These are phyloP conservation scores for Magnaporthales sp. DNA, from an alignment of 2,329 filamentous ascomycete genomes.

Conservation along the genomic window DNA sequence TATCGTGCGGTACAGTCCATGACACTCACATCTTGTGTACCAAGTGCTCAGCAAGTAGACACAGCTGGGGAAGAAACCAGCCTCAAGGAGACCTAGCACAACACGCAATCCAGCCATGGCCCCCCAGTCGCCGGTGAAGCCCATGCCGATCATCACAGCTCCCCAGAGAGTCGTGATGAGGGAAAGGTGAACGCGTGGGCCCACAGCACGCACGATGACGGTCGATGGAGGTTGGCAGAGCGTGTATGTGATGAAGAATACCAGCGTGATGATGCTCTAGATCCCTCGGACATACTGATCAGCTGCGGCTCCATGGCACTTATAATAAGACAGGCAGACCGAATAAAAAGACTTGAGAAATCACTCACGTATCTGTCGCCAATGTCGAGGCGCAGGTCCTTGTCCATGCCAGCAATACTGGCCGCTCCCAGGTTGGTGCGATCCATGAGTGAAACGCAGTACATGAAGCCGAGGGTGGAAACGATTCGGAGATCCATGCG, in stretches of 20 bases:
- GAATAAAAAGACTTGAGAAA: slow-evolving; percentile 1
- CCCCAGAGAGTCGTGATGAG: slow-evolving; percentile 52
- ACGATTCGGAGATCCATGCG: slow-evolving; percentile 61
- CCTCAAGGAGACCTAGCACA: slow-evolving; percentile 55
- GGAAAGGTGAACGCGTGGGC: slow-evolving; percentile 48
- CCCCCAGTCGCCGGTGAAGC: slow-evolving; percentile 45
- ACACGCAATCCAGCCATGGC: slow-evolving; percentile 46
- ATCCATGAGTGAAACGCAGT: slow-evolving; percentile 72
- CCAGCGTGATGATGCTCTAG: slow-evolving; percentile 56
- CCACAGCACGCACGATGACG: slow-evolving; percentile 57
- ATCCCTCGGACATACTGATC: neutral
- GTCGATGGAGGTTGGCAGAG: slow-evolving; percentile 65
- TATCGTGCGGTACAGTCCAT: neutral
- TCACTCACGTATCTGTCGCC: slow-evolving; percentile 35
- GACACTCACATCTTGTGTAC: slow-evolving; percentile 54
- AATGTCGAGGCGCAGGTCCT: slow-evolving; percentile 33
- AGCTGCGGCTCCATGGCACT: neutral
- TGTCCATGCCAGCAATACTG: slow-evolving; percentile 56
- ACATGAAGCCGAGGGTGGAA: slow-evolving; percentile 54
- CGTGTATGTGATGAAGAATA: slow-evolving; percentile 69
- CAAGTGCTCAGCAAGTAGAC: slow-evolving; percentile 67
- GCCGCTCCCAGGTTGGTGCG: slow-evolving; percentile 68
- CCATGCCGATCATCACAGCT: slow-evolving; percentile 54
- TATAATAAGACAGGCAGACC: neutral
- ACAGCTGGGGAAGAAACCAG: slow-evolving; percentile 63